Evolutionary conservation across 2,329 filamentous ascomycete genomes (phyloP).

Genomic region (Sarocladiaceae sp.): DNA sequence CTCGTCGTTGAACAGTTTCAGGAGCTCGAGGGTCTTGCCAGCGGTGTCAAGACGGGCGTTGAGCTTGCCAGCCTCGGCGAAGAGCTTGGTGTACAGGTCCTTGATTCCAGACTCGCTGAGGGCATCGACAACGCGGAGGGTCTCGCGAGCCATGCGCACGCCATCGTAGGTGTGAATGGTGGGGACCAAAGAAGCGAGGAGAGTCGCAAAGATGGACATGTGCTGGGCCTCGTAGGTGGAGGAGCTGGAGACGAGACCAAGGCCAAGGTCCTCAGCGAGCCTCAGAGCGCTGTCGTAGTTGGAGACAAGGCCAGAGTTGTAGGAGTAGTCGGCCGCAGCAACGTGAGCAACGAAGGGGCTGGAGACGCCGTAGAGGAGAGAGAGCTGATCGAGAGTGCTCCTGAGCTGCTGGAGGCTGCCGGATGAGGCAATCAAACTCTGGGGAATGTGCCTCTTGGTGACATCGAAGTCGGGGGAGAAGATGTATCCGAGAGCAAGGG

Average conservation of each 20-base stretch:
- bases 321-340: conserved; percentile 81
- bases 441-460: conserved; percentile 84
- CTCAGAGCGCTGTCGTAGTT: conserved; percentile 82
- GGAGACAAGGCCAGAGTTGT: conserved; percentile 67
- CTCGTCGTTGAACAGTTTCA: conserved; percentile 79
- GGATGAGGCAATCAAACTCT: conserved; percentile 84
- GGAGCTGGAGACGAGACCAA: conserved; percentile 79
- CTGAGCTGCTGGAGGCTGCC: conserved; percentile 77
- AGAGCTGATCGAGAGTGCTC: conserved; percentile 83
- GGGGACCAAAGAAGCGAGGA: conserved; percentile 74
- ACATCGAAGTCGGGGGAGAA: conserved; percentile 97
- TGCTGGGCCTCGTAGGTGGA: conserved; percentile 93
- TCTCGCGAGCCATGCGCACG: conserved; percentile 77
- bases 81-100: conserved; percentile 63
- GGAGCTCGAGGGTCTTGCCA: conserved; percentile 65
- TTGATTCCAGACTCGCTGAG: conserved; percentile 67
- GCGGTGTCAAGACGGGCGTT: conserved; percentile 69
- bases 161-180: conserved; percentile 87
- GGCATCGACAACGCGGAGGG: conserved; percentile 76
- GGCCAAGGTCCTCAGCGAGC: conserved; percentile 82
- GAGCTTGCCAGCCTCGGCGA: conserved; percentile 55
- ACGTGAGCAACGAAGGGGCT: conserved; percentile 92
- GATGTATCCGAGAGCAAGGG: conserved; percentile 91
- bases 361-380: conserved; percentile 83
- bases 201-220: conserved; percentile 84